Conservation (phyloP, 1,139 yeast species). For the Torulaspora globosa region DNA sequence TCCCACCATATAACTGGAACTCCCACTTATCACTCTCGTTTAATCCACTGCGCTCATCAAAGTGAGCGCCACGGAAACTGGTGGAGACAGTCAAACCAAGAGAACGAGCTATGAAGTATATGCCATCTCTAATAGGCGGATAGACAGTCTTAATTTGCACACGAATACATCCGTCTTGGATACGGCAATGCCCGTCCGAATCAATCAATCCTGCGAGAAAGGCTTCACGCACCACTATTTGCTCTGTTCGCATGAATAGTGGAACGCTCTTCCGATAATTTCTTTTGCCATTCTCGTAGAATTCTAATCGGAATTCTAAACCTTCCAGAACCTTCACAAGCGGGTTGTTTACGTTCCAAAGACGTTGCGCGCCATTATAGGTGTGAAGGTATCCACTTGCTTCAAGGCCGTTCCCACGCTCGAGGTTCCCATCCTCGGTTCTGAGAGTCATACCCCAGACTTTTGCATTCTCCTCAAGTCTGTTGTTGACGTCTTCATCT, state of each 20-base stretch:
- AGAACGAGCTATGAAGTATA: conserved; percentile 37
- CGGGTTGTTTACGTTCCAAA: too few species aligned
- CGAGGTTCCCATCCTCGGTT: background rate
- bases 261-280: conserved; percentile 19
- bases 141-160: background rate
- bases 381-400: conserved; percentile 13
- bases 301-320: too few species aligned
- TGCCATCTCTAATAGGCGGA: conserved; percentile 24
- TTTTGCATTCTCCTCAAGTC: conserved; percentile 1
- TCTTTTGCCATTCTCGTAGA: conserved; percentile 6
- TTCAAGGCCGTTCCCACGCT: too few species aligned
- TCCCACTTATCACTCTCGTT: background rate
- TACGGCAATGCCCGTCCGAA: conserved; percentile 28
- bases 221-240: conserved; percentile 36
- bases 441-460: conserved; percentile 12
- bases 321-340: too few species aligned
- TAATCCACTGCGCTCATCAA: background rate
- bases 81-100: conserved; percentile 28
- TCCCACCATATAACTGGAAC: conserved; percentile 6
- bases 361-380: background rate
- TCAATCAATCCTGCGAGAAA: conserved; percentile 42
- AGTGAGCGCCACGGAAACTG: conserved; percentile 2
- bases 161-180: background rate
- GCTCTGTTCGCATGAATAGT: conserved; percentile 17
- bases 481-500: conserved; percentile 9